Percentiles rank a stretch among this genome's conserved stretches.
phyloP scores from a whole-genome alignment of 2,329 filamentous ascomycete genomes.

The Pseudophaeomoniella oleicola region DNA sequence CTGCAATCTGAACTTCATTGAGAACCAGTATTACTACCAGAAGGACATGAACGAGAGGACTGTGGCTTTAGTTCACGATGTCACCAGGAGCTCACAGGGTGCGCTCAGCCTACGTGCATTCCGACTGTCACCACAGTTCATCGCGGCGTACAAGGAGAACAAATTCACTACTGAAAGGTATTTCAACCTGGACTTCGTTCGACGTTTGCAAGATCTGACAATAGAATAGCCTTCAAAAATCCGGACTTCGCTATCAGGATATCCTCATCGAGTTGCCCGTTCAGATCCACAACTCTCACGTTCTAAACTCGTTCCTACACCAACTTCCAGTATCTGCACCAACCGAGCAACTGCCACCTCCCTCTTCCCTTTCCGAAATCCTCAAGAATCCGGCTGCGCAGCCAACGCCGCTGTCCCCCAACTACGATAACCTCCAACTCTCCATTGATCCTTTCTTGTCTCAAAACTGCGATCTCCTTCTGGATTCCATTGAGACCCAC shows the following conservation, averaged over 20 bases:
- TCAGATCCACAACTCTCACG: conserved; percentile 88
- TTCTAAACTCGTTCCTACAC: conserved; percentile 88
- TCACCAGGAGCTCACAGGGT: conserved; percentile 87
- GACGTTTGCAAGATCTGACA: conserved; percentile 12
- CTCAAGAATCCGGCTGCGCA: conserved; percentile 46
- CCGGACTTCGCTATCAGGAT: conserved; percentile 83
- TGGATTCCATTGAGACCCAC: conserved; percentile 94
- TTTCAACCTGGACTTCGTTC: too few species aligned
- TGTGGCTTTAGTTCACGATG: conserved; percentile 84
- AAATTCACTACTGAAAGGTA: conserved; percentile 97
- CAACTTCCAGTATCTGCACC: conserved; percentile 61
- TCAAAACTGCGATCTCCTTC: conserved; percentile 91
- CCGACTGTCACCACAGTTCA: conserved; percentile 73
- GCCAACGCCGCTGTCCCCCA: conserved; percentile 60
- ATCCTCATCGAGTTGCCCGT: conserved; percentile 85
- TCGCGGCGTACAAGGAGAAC: conserved; percentile 84
- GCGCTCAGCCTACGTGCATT: conserved; percentile 82
- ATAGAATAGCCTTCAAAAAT: conserved; percentile 67
- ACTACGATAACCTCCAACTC: conserved; percentile 78
- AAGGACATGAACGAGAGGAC: conserved; percentile 76
- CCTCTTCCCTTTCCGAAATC: conserved; percentile 65
- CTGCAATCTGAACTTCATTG: conserved; percentile 83
- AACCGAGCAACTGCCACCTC: conserved; percentile 45
- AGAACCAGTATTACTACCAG: conserved; percentile 97
- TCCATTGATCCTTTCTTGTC: conserved; percentile 95